These are phyloP conservation scores for Hydnomerulius pinastri DNA, from an alignment of 768 basidiomycete species.

Conservation along the genomic window DNA sequence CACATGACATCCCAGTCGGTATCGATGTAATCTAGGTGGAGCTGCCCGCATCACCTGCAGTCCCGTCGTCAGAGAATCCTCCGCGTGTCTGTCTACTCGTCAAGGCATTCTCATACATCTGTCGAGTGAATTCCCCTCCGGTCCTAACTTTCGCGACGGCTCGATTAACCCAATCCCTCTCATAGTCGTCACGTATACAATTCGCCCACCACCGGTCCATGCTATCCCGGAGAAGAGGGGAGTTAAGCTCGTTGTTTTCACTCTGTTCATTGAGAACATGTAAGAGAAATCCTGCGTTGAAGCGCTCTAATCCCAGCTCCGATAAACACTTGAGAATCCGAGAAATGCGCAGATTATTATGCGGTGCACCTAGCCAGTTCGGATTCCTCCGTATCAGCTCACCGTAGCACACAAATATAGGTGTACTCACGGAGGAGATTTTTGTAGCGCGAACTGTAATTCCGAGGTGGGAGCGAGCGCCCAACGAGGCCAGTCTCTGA, in stretches of 20 bases:
- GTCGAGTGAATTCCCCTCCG: constrained; percentile 52
- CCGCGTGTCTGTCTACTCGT: constrained; percentile 33
- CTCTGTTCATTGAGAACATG: constrained; percentile 73
- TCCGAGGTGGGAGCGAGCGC: constrained; percentile 48
- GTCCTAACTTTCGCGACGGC: constrained; percentile 52
- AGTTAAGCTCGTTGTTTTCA: constrained; percentile 52
- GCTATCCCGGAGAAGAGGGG: constrained; percentile 50
- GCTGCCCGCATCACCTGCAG: background rate
- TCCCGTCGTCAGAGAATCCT: constrained; percentile 11
- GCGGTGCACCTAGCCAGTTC: constrained; percentile 52
- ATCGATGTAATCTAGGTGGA: background rate
- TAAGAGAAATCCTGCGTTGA: constrained; percentile 68
- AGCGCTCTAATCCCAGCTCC: constrained; percentile 63
- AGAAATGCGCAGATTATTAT: constrained; percentile 77
- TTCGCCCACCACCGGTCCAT: constrained; percentile 84
- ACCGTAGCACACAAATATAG: background rate
- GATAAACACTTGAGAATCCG: constrained; percentile 77
- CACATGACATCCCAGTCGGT: background rate
- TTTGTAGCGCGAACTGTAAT: constrained; percentile 55
- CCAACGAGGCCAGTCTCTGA: constrained; percentile 59
- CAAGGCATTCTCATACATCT: constrained; percentile 55
- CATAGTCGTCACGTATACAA: constrained; percentile 63
- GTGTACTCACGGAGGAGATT: constrained; percentile 65
- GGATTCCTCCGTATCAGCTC: background rate
- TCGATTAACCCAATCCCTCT: constrained; percentile 56